phyloP scores from a whole-genome alignment of 2,329 filamentous ascomycete species.

The Aciculosporium take region DNA sequence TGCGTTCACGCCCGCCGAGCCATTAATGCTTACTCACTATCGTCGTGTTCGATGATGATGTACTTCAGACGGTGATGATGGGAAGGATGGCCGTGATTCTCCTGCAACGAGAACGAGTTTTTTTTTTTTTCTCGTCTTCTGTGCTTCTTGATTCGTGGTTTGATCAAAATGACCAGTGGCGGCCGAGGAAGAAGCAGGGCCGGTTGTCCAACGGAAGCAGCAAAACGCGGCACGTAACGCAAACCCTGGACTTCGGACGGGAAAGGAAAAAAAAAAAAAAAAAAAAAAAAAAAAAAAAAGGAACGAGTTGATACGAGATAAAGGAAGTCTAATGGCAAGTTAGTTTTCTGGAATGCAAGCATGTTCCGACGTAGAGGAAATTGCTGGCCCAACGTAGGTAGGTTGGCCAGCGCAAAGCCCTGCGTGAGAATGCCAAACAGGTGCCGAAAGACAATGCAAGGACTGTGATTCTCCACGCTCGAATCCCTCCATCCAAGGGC shows the following conservation, averaged over 20 bases:
- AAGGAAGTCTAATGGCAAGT: neutral
- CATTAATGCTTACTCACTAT: constrained; percentile 18
- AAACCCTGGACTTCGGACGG: neutral
- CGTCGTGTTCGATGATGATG: constrained; percentile 11
- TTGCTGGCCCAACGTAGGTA: neutral
- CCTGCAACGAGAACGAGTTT: neutral
- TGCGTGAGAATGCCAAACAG: neutral
- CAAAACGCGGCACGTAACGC: neutral
- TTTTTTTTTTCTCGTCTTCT: neutral
- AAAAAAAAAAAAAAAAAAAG: neutral
- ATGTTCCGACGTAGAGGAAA: neutral
- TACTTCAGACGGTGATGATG: constrained; percentile 4
- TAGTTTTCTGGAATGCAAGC: neutral
- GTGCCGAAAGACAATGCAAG: neutral
- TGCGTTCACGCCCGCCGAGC: constrained; percentile 16
- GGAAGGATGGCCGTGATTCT: neutral
- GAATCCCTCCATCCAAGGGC: neutral
- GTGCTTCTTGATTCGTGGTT: too few relatives aligned
- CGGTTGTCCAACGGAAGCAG: neutral
- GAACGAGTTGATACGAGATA: neutral
- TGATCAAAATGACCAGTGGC: neutral
- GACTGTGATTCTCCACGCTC: neutral
- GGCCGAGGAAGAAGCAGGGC: neutral
- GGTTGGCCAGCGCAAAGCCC: too few relatives aligned
- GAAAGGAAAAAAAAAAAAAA: neutral